Conservation (phyloP, 2,329 filamentous ascomycete species). For the Hymenoscyphus fructigenus region DNA sequence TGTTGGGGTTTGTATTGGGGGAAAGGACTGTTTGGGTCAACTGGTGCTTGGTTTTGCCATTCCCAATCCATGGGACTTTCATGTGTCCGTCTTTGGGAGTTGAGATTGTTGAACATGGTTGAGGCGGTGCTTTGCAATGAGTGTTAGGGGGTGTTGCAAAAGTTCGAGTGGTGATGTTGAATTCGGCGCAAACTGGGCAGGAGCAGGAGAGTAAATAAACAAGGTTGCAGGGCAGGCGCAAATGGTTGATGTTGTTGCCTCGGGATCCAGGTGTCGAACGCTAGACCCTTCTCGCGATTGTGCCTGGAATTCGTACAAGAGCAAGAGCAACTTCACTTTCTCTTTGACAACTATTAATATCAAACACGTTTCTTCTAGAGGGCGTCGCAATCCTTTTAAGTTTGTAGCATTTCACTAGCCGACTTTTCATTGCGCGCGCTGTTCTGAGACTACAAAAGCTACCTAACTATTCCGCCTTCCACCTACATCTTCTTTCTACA, state of each 20-base stretch:
- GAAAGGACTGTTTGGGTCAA: constrained; percentile 63
- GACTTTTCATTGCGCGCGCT: not conserved
- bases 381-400: not conserved
- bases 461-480: not conserved
- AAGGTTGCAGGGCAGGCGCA: not conserved
- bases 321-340: not conserved
- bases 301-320: not conserved
- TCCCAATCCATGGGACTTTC: constrained; percentile 68
- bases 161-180: not conserved
- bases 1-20: constrained; percentile 46
- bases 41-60: constrained; percentile 56
- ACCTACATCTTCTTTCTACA: not conserved
- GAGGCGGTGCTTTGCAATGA: not conserved
- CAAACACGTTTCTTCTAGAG: not conserved
- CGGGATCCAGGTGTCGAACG: not conserved
- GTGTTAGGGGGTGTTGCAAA: not conserved
- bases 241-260: constrained; percentile 13
- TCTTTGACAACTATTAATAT: constrained; percentile 4
- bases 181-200: not conserved
- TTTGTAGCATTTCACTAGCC: not conserved
- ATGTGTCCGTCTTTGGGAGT: constrained; percentile 53
- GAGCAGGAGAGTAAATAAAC: constrained; percentile 22
- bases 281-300: not conserved
- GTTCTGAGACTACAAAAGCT: not conserved
- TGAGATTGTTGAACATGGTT: constrained; percentile 37